Percentiles rank a stretch among this genome's conserved stretches.
phyloP scores from a whole-genome alignment of 192 early-diverging fungal genomes.

The Podila epigama region DNA sequence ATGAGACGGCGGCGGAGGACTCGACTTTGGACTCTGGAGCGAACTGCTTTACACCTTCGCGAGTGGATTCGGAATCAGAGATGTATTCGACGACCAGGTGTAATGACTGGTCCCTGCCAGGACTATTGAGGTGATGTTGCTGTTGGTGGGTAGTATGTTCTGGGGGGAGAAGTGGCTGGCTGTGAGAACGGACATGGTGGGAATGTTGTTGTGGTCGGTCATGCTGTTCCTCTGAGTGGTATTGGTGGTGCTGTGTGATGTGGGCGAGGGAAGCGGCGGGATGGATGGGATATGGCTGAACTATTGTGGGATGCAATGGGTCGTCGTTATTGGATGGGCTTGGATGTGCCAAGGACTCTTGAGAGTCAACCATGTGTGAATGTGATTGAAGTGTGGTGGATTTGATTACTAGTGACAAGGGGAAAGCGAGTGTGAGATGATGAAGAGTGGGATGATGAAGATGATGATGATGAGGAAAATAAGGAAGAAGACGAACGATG shows the following conservation, averaged over 20 bases:
- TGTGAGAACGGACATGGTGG: slow-evolving; percentile 6
- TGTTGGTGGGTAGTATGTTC: slow-evolving; percentile 12
- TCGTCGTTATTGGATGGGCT: neutral
- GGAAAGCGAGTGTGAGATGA: neutral
- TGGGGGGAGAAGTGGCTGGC: slow-evolving; percentile 4
- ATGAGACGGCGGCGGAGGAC: neutral
- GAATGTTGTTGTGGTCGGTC: neutral
- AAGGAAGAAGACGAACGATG: neutral
- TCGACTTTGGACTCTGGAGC: neutral
- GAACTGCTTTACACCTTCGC: too few species aligned
- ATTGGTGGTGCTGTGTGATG: neutral
- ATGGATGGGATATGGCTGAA: neutral
- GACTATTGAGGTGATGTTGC: too few species aligned
- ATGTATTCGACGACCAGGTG: slow-evolving; percentile 3
- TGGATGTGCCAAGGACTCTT: too few species aligned
- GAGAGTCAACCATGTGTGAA: too few species aligned
- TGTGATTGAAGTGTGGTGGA: neutral
- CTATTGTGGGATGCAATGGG: too few species aligned
- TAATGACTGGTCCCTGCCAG: slow-evolving; percentile 5
- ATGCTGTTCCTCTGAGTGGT: too few species aligned
- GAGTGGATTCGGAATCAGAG: neutral
- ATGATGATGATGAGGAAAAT: neutral
- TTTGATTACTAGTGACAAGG: neutral
- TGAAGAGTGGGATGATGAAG: neutral
- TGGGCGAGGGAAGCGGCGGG: slow-evolving; percentile 1